phyloP scores from a whole-genome alignment of 176 grass and related monocot species.

The Carex pumila region DNA sequence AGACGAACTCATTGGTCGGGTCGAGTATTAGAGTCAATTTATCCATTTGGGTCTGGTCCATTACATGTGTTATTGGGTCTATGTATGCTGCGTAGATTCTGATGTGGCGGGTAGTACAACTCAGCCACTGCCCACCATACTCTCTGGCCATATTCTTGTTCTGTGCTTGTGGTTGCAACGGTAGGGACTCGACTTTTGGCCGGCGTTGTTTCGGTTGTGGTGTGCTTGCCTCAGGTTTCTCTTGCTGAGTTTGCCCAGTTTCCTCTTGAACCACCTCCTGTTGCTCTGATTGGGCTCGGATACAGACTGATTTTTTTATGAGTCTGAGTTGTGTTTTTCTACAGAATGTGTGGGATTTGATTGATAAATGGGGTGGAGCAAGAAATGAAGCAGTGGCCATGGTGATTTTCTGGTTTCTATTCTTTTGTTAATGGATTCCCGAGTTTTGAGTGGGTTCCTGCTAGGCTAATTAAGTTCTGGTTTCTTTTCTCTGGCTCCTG shows the following conservation, averaged over 20 bases:
- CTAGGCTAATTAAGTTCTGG: not conserved
- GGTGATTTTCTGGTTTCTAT: not conserved
- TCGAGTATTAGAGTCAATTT: constrained; percentile 93
- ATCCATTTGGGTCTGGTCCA: constrained; percentile 98
- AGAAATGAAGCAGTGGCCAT: constrained; percentile 71
- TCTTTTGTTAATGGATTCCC: not conserved
- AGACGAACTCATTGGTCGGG: constrained; percentile 76
- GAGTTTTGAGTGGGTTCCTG: not conserved
- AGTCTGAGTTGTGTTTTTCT: not conserved
- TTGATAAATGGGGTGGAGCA: constrained; percentile 34
- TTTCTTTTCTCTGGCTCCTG: not conserved
- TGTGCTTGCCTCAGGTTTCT: not conserved
- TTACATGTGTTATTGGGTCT: constrained; percentile 73
- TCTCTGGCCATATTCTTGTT: constrained; percentile 87
- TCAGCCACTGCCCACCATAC: constrained; percentile 97
- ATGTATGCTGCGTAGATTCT: constrained; percentile 98
- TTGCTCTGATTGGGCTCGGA: constrained; percentile 44
- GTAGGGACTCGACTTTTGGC: constrained; percentile 28
- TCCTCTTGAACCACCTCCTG: constrained; percentile 37
- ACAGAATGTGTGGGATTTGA: constrained; percentile 7
- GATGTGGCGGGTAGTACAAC: constrained; percentile 68
- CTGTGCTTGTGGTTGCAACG: constrained; percentile 64
- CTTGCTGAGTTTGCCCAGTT: constrained; percentile 1
- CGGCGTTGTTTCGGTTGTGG: not conserved
- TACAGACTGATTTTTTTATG: constrained; percentile 8